phyloP scores from a whole-genome alignment of 768 basidiomycete genomes.

The Paxillus rubicundulus region DNA sequence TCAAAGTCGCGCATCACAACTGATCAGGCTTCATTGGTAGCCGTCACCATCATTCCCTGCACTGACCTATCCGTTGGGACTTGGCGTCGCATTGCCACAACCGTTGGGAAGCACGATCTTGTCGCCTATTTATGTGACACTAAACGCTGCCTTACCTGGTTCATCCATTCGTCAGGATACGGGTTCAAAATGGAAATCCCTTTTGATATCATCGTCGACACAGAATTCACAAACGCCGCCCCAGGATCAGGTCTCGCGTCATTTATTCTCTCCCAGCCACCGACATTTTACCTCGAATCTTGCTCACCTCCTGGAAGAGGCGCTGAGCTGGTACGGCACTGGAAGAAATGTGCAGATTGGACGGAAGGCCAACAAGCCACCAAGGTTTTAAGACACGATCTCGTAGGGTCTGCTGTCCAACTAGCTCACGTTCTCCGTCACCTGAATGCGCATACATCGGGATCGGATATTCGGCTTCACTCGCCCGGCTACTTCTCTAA shows the following conservation, averaged over 20 bases:
- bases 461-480: conserved; percentile 36
- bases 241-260: conserved; percentile 59
- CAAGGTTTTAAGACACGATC: conserved; percentile 57
- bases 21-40: conserved; percentile 33
- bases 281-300: conserved; percentile 65
- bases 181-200: conserved; percentile 87
- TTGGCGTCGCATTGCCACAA: conserved; percentile 72
- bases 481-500: conserved; percentile 36
- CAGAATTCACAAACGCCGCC: conserved; percentile 52
- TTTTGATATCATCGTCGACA: conserved; percentile 58
- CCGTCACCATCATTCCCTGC: conserved; percentile 75
- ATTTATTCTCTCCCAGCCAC: conserved; percentile 64
- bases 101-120: conserved; percentile 56
- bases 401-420: conserved; percentile 62
- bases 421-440: conserved; percentile 54
- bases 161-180: conserved; percentile 66
- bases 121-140: conserved; percentile 72
- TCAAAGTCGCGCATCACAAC: not conserved
- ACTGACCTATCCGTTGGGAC: conserved; percentile 70
- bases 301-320: conserved; percentile 31
- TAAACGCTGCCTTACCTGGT: conserved; percentile 73
- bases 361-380: conserved; percentile 72
- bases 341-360: conserved; percentile 74
- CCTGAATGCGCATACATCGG: conserved; percentile 34
- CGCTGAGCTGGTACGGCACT: conserved; percentile 37